Base-by-base conservation (phyloP, 768 basidiomycete genomes). In the Panaeolus cyanescens region DNA sequence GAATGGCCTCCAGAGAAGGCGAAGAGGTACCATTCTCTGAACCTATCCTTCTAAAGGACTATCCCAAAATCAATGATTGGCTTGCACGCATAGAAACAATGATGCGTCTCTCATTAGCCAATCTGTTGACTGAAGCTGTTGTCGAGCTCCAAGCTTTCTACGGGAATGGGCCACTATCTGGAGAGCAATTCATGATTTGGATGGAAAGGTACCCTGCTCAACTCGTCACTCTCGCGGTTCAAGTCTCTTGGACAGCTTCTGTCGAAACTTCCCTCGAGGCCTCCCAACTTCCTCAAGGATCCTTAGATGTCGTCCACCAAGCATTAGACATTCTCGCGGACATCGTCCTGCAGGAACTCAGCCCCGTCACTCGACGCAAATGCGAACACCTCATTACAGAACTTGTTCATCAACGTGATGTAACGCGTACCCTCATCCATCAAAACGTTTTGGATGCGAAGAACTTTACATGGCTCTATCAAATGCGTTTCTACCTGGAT, bases 301-400 rank as follows among this genome's bases (percentile, higher is more conserved):
- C 94, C 1, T 83, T 98, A 42, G 83, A 86, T 54, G 90, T 89
- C 10, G 84, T 97, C 32, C 82, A 83, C 36, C 87, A 92, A 71
- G 90, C 92, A 19, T 84, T 99, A 33, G 96, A 98, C 71, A 83
- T 97, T 34, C 88, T 99, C n/a, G 96, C 97, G 8, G 96, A 98
- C 68, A 91, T 98, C 42, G 97, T 99, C 33, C 80, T 99, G 33
- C 90, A 89, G 56, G 96, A 99, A 67, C 86, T 99, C 32, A 83
- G 79, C 39, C 87, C 92, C 17, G 91, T 95, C 42, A 95, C 95
- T n/a, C 92, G 97, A 59, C 90, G 93, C 65, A 99, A 99, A 77
- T 96, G 95, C 80, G 97, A 99, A 67, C 96, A 99, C 69, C 86
- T 99, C 64, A 98, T 99, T 79, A 99, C 96, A 0, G 97, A 99